Conservation (phyloP, 768 basidiomycete species). For the Paxillus rubicundulus region DNA sequence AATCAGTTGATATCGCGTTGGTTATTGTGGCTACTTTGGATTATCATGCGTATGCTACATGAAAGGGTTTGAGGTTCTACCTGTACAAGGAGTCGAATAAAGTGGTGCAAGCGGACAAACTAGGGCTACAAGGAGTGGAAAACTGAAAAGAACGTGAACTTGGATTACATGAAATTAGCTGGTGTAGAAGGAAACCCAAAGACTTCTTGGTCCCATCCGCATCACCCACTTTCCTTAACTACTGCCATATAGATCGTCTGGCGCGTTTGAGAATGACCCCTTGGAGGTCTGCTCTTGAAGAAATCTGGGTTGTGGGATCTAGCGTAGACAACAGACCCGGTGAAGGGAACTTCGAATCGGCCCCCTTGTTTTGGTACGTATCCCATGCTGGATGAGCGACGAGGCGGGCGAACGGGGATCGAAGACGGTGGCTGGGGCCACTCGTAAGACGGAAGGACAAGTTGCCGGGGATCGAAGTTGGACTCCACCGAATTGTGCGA, state of each 20-base stretch:
- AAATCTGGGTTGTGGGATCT: background rate
- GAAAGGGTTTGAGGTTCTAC: background rate
- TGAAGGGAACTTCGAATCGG: constrained; percentile 1
- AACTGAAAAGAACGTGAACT: background rate
- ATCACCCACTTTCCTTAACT: constrained; percentile 35
- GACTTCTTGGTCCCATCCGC: too few relatives aligned
- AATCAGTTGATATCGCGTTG: background rate
- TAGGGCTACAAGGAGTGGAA: constrained; percentile 21
- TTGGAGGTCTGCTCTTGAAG: background rate
- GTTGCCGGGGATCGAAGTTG: constrained; percentile 22
- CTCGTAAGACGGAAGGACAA: constrained; percentile 5
- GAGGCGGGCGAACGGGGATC: constrained; percentile 9
- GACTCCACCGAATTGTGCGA: constrained; percentile 33
- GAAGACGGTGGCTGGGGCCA: constrained; percentile 25
- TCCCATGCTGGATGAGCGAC: constrained; percentile 8
- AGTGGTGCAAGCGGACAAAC: background rate
- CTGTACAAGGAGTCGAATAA: background rate
- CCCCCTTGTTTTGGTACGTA: background rate
- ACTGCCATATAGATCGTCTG: constrained; percentile 45
- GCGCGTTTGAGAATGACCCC: background rate
- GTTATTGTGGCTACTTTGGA: background rate
- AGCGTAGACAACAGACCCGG: background rate
- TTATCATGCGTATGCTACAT: constrained; percentile 17
- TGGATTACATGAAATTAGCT: background rate
- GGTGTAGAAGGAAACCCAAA: background rate